Conservation (phyloP, 1,139 yeast species). For the Saccharomyces hybrid region DNA sequence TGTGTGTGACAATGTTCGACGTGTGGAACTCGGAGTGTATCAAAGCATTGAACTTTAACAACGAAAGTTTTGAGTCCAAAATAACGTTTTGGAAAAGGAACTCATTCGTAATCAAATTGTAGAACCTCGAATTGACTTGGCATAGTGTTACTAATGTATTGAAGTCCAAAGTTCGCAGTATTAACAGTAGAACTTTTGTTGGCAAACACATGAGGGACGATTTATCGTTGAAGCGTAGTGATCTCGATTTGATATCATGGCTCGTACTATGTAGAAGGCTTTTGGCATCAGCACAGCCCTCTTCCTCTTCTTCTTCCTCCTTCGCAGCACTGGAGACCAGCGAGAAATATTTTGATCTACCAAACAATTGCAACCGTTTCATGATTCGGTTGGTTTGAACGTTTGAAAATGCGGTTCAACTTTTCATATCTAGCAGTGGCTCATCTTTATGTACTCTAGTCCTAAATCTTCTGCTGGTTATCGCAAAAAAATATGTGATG, state of each 20-base stretch:
- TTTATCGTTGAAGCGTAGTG: neutral
- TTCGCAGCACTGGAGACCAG: neutral
- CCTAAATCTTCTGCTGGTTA: neutral
- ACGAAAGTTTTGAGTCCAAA: slow-evolving; percentile 19
- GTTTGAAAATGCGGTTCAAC: neutral
- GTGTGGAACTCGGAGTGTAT: slow-evolving; percentile 27
- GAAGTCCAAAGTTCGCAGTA: slow-evolving; percentile 19
- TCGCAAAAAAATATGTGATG: neutral
- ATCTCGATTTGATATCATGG: neutral
- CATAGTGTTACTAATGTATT: slow-evolving; percentile 19
- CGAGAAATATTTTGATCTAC: slow-evolving; percentile 14
- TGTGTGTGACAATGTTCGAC: slow-evolving; percentile 10
- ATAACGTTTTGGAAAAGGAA: slow-evolving; percentile 23
- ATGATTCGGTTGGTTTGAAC: slow-evolving; percentile 7
- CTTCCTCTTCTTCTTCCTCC: neutral
- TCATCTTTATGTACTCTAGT: neutral
- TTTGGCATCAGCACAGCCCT: neutral
- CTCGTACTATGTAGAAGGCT: neutral
- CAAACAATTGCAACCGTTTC: slow-evolving; percentile 25
- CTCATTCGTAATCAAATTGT: slow-evolving; percentile 20
- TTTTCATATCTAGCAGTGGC: neutral
- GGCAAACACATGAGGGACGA: slow-evolving; percentile 11
- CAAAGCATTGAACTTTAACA: slow-evolving; percentile 26
- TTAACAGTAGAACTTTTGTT: slow-evolving; percentile 15
- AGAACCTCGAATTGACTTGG: slow-evolving; percentile 20